Conservation (phyloP, 495 filamentous ascomycete species). For the Lasiosphaeria miniovina region DNA sequence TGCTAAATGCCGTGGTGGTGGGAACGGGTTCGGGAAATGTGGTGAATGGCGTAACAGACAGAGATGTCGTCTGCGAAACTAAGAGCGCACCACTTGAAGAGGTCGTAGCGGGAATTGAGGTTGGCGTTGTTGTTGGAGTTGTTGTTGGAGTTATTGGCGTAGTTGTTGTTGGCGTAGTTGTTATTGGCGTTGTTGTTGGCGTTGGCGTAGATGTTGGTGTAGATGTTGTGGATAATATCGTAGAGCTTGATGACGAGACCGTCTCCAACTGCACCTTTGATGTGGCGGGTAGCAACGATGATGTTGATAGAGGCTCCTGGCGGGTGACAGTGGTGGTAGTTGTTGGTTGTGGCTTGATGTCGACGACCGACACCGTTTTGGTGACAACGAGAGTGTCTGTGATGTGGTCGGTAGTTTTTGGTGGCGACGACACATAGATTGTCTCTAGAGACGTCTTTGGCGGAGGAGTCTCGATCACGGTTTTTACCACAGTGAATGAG, state of each 20-base stretch:
- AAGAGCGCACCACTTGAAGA: conserved; percentile 2
- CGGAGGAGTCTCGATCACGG: conserved; percentile 17
- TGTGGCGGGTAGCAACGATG: neutral
- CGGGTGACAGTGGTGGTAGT: conserved; percentile 15
- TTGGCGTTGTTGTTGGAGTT: neutral
- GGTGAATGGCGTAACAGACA: neutral
- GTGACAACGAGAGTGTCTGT: conserved; percentile 22
- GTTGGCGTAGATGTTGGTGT: too few species aligned
- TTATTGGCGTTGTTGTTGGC: conserved; percentile 1
- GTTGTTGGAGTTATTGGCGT: conserved; percentile 8
- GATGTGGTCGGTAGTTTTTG: neutral
- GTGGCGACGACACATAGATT: conserved; percentile 11
- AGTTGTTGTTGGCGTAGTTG: neutral
- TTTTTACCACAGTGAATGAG: conserved; percentile 19
- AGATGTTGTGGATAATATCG: too few species aligned
- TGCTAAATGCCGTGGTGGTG: conserved; percentile 2
- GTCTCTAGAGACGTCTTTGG: conserved; percentile 16
- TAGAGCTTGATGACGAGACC: too few species aligned
- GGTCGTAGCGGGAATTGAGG: conserved; percentile 2
- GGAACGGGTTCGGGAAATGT: conserved; percentile 7
- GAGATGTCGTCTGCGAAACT: neutral
- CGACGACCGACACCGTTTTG: conserved; percentile 15
- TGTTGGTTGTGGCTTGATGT: conserved; percentile 17
- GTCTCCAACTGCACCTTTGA: too few species aligned
- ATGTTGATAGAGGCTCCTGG: conserved; percentile 2